phyloP scores from a whole-genome alignment of 2,329 filamentous ascomycete genomes.

The Alternaria panax region DNA sequence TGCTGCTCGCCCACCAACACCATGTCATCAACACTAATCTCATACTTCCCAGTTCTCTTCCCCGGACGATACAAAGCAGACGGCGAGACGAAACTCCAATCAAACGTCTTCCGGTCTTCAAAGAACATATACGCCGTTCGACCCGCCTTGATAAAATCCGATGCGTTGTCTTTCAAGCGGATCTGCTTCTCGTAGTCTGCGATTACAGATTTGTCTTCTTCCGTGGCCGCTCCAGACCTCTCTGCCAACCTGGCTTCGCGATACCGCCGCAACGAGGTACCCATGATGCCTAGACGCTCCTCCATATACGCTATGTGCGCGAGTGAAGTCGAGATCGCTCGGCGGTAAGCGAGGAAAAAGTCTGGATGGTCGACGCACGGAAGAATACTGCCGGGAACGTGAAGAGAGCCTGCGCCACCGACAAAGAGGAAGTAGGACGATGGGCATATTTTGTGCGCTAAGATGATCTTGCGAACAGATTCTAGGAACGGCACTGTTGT shows the following conservation, averaged over 20 bases:
- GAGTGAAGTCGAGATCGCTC: slow-evolving; percentile 45
- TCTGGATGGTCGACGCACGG: slow-evolving; percentile 43
- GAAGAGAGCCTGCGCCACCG: slow-evolving; percentile 45
- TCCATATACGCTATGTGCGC: slow-evolving; percentile 48
- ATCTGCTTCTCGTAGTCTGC: slow-evolving; percentile 35
- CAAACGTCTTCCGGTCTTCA: slow-evolving; percentile 43
- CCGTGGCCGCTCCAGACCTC: slow-evolving; percentile 20
- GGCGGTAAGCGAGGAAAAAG: slow-evolving; percentile 46
- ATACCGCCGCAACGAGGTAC: slow-evolving; percentile 34
- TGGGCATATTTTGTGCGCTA: slow-evolving; percentile 38
- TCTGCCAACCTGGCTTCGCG: slow-evolving; percentile 37
- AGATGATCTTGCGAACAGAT: slow-evolving; percentile 43
- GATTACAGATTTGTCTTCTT: slow-evolving; percentile 24
- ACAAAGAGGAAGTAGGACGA: slow-evolving; percentile 46
- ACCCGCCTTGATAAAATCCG: slow-evolving; percentile 44
- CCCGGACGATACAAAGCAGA: slow-evolving; percentile 46
- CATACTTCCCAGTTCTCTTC: slow-evolving; percentile 42
- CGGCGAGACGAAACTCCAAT: slow-evolving; percentile 47
- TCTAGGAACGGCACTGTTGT: slow-evolving; percentile 46
- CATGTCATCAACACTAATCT: slow-evolving; percentile 44
- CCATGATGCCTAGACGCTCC: slow-evolving; percentile 43
- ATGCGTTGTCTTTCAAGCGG: slow-evolving; percentile 32
- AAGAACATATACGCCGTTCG: slow-evolving; percentile 49
- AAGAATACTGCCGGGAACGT: slow-evolving; percentile 32
- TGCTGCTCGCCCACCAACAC: slow-evolving; percentile 35